Evolutionary conservation across 2,329 filamentous ascomycete species (phyloP).

Genomic region (Botrytis fragariae): DNA sequence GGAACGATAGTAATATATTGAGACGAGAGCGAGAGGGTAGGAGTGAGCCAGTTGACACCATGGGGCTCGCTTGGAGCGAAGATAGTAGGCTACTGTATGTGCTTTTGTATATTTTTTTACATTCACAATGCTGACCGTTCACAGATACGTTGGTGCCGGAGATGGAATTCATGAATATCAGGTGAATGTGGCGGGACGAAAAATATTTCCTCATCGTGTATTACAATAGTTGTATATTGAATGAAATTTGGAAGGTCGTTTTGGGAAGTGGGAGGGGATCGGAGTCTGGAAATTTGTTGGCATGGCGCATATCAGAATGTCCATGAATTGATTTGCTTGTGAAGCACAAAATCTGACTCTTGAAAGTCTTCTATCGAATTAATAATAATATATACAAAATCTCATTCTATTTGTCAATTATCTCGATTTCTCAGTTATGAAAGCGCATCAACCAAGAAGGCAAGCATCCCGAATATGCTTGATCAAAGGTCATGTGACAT

Average conservation of each 20-base stretch:
- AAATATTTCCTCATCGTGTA: conserved; percentile 54
- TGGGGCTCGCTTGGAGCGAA: conserved; percentile 60
- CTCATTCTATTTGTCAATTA: neutral
- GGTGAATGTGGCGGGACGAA: conserved; percentile 62
- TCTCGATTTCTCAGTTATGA: neutral
- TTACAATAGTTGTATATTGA: conserved; percentile 44
- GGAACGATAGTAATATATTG: conserved; percentile 33
- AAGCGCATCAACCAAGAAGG: neutral
- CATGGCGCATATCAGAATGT: neutral
- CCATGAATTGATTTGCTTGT: neutral
- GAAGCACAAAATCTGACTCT: neutral
- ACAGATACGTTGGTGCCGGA: conserved; percentile 62
- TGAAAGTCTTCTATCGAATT: neutral
- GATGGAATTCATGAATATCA: conserved; percentile 75
- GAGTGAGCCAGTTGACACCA: conserved; percentile 51
- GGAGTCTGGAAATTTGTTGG: neutral
- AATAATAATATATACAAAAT: neutral
- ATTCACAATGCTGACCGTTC: conserved; percentile 17
- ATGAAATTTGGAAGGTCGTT: neutral
- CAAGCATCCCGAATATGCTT: neutral
- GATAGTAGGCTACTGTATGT: conserved; percentile 60
- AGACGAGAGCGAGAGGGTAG: conserved; percentile 29
- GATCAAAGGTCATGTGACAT: neutral
- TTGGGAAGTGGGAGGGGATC: neutral
- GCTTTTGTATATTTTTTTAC: neutral